Evolutionary conservation across 108 stramenopile genomes (phyloP), one percentile per base, ranked within the genome.

Genomic region (Nitzschia inconspicua): DNA sequence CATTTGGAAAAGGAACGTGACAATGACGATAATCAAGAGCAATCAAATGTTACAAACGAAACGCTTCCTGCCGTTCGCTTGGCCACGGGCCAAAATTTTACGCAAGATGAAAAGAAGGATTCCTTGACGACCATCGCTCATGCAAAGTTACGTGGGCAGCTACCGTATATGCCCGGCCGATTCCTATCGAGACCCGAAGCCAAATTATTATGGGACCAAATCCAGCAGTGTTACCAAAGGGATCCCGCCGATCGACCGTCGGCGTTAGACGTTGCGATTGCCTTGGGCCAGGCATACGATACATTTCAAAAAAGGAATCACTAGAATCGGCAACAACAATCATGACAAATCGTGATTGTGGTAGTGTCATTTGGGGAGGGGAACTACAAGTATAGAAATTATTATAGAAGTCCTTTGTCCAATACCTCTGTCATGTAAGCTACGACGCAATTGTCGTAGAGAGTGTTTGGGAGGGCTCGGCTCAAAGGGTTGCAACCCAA

Each of bases 191-290:
- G 25, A 13, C 10, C 35, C 1, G 66, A 61, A 22, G 35, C 39
- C 31, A 61, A 59, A 40, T 62, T 66, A 6, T 42, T 80, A 22
- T 65, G 72, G 47, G 18, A 41, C 0, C 75, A 60, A 16, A 63
- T 47, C 22, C 4, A 57, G 46, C 62, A 58, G 16, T 75, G 75
- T 34, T 76, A 63, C 53, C 41, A 30, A 57, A 28, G 9, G n/a
- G 57, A 76, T 64, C 79, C 79, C 1, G 28, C 9, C 4, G 27
- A 64, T 22, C 65, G 79, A 10, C 79, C 71, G 2, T 60, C 71
- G 25, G 66, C 79, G 0, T 63, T 51, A 19, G 41, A 75, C 11
- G 24, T 80, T 36, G 57, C 63, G 4, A 19, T 51, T 7, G 40
- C 42, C 18, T 41, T 79, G 11, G 31, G 32, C 5, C 39, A 52